These are phyloP conservation scores for Gyromitra esculenta DNA, from an alignment of 2,329 filamentous ascomycete species.

Conservation along the genomic window DNA sequence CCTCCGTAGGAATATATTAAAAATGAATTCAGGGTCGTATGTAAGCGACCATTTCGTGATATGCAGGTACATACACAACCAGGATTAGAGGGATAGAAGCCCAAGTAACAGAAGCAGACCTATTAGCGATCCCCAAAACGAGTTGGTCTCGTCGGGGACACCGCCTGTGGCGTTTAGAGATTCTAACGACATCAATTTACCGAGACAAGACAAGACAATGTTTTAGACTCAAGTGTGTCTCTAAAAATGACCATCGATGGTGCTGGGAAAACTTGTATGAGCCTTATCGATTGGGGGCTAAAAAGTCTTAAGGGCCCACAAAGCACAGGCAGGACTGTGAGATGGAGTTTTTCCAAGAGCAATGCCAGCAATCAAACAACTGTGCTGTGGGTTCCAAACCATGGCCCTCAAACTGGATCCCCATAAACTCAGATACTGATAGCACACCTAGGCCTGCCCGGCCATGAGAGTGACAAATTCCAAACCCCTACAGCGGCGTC, in stretches of 20 bases:
- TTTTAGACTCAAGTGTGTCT: not conserved
- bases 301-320: not conserved
- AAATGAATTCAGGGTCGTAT: slow-evolving; percentile 9
- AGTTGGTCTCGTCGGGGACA: not conserved
- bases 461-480: not conserved
- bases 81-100: not conserved
- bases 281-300: not conserved
- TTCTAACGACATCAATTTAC: slow-evolving; percentile 18
- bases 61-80: slow-evolving; percentile 37
- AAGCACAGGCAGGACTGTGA: not conserved
- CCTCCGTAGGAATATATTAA: slow-evolving; percentile 11
- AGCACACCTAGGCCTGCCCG: not conserved
- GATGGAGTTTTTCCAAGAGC: too few relatives aligned
- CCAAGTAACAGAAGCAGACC: slow-evolving; percentile 4
- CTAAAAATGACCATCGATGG: not conserved
- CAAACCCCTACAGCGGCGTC: not conserved
- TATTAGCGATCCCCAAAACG: slow-evolving; percentile 18
- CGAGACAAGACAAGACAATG: slow-evolving; percentile 24
- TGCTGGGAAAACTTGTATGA: not conserved
- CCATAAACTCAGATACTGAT: not conserved
- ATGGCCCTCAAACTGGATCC: not conserved
- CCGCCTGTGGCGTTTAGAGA: not conserved
- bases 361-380: too few relatives aligned
- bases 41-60: slow-evolving; percentile 11
- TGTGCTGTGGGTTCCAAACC: too few relatives aligned